Percentiles rank a stretch among this genome's conserved stretches.
These are phyloP conservation scores for Melanopsichium pennsylvanicum DNA, from an alignment of 1,284 basidiomycete genomes.

Conservation along the genomic window DNA sequence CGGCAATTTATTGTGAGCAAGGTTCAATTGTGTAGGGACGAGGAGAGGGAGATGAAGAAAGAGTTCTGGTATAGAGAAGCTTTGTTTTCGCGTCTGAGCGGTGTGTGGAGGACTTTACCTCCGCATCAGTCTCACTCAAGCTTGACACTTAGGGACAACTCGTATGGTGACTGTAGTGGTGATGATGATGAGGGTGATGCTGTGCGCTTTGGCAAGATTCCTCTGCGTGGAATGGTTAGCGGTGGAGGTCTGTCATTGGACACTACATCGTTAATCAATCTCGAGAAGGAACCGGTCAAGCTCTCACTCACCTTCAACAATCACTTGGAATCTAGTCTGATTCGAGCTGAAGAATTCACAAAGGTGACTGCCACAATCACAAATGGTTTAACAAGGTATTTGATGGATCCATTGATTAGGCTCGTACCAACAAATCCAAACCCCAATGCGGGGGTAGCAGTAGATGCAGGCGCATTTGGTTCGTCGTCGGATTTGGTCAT, in stretches of 20 bases:
- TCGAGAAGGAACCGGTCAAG: conserved; percentile 15
- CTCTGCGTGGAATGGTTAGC: conserved; percentile 8
- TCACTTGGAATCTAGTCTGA: background rate
- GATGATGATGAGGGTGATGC: conserved; percentile 3
- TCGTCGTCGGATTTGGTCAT: too few species aligned
- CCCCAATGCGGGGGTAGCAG: too few species aligned
- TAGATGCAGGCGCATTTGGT: too few species aligned
- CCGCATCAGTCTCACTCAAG: background rate
- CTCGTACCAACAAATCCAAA: conserved; percentile 42
- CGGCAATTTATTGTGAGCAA: conserved; percentile 91
- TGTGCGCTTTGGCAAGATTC: conserved; percentile 1
- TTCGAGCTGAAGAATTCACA: conserved; percentile 15
- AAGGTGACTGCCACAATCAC: conserved; percentile 3
- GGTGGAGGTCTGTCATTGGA: conserved; percentile 13
- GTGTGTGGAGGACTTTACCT: conserved; percentile 74
- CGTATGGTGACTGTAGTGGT: too few species aligned
- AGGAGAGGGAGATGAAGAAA: conserved; percentile 75
- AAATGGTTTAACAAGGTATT: conserved; percentile 15
- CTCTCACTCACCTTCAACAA: conserved; percentile 4
- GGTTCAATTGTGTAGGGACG: conserved; percentile 72
- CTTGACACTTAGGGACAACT: background rate
- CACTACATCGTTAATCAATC: background rate
- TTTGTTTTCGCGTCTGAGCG: conserved; percentile 75
- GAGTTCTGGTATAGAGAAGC: conserved; percentile 94
- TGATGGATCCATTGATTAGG: conserved; percentile 24